Percentiles rank a stretch among this genome's conserved stretches.
These are phyloP conservation scores for Candida chilensis DNA, from an alignment of 805 yeast species.

Conservation along the genomic window DNA sequence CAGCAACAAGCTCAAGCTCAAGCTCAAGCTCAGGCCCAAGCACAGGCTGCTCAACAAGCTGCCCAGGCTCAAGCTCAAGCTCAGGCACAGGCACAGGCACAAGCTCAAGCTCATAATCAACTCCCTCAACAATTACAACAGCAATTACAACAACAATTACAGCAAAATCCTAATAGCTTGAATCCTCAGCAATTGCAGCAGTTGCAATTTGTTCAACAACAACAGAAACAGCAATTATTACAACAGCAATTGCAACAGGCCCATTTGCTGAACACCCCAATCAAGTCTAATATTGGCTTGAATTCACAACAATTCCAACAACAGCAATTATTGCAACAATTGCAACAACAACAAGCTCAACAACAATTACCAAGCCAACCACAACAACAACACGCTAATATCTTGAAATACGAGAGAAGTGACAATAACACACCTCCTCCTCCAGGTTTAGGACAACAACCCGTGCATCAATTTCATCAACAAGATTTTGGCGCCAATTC, in stretches of 20 bases:
- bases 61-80: conserved; percentile 3
- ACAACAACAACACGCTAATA: conserved; percentile 17
- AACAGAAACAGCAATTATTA: neutral
- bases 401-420: conserved; percentile 19
- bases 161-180: no score
- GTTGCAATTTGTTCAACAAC: neutral
- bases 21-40: conserved; percentile 13
- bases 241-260: conserved; percentile 1
- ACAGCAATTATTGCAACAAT: conserved; percentile 19
- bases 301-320: conserved; percentile 15
- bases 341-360: conserved; percentile 6
- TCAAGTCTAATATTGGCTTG: conserved; percentile 1
- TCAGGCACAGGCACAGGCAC: conserved; percentile 5
- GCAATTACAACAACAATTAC: neutral
- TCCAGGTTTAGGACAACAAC: conserved; percentile 40
- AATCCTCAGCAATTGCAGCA: conserved; percentile 1
- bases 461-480: conserved; percentile 5
- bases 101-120: conserved; percentile 3
- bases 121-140: conserved; percentile 1
- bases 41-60: conserved; percentile 11
- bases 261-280: neutral
- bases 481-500: conserved; percentile 18
- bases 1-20: conserved; percentile 13
- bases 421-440: conserved; percentile 58
- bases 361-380: conserved; percentile 9